phyloP scores from a whole-genome alignment of 495 filamentous ascomycete genomes.

The Penicillium atrosanguineum region DNA sequence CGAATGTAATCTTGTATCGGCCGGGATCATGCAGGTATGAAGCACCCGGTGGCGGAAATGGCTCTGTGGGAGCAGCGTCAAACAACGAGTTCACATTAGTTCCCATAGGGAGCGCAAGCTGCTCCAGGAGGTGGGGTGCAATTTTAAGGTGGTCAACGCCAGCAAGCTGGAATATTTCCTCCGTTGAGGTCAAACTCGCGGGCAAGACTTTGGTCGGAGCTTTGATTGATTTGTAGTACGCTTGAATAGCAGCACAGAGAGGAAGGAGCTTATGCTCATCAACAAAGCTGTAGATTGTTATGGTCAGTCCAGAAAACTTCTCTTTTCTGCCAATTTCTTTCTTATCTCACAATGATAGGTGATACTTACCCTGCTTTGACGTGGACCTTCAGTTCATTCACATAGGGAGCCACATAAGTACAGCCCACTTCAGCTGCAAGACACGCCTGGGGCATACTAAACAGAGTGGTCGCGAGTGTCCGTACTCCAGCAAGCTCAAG shows the following conservation, averaged over 20 bases:
- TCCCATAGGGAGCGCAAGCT: conserved; percentile 39
- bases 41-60: conserved; percentile 6
- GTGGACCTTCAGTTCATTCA: conserved; percentile 64
- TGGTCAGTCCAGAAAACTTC: neutral
- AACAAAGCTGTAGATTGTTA: conserved; percentile 8
- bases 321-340: no score
- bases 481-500: conserved; percentile 50
- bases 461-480: conserved; percentile 62
- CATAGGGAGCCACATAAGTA: conserved; percentile 60
- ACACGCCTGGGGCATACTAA: conserved; percentile 55
- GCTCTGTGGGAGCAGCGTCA: conserved; percentile 18
- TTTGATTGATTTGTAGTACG: conserved; percentile 45
- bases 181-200: conserved; percentile 53
- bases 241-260: conserved; percentile 51
- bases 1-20: conserved; percentile 50
- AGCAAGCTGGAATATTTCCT: conserved; percentile 57
- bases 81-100: conserved; percentile 36
- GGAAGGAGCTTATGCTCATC: conserved; percentile 44
- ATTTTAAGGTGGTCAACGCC: conserved; percentile 59
- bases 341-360: no score
- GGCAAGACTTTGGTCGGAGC: conserved; percentile 53
- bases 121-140: conserved; percentile 46
- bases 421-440: conserved; percentile 57
- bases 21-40: conserved; percentile 43
- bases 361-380: conserved; percentile 49